Conservation (phyloP, 2,329 filamentous ascomycete species). For the Fusarium kyushuense region DNA sequence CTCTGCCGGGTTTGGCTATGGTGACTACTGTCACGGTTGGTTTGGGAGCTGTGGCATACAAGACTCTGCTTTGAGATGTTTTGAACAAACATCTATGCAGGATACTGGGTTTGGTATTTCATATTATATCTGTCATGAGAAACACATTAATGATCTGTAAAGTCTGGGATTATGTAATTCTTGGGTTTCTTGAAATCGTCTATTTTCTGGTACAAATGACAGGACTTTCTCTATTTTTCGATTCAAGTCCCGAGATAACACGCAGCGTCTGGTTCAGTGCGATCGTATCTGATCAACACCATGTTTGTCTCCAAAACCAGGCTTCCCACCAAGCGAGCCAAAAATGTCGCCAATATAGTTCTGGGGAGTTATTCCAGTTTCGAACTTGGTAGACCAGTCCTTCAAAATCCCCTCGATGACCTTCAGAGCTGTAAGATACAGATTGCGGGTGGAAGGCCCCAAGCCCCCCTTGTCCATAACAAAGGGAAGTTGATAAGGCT, state of each 20-base stretch:
- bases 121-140: background rate
- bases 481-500: constrained; percentile 34
- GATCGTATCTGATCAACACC: constrained; percentile 3
- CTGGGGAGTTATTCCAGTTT: constrained; percentile 6
- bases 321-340: constrained; percentile 35
- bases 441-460: constrained; percentile 34
- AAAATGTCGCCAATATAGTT: constrained; percentile 41
- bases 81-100: background rate
- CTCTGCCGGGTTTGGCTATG: background rate
- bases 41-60: background rate
- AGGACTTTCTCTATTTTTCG: fast-evolving
- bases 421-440: constrained; percentile 31
- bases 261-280: background rate
- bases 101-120: background rate
- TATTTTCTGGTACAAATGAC: background rate
- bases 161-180: background rate
- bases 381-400: constrained; percentile 26
- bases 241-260: background rate
- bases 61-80: background rate
- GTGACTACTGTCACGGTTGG: background rate
- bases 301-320: constrained; percentile 30
- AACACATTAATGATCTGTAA: background rate
- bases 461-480: constrained; percentile 40
- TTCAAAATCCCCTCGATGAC: constrained; percentile 28
- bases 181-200: background rate